Base-by-base conservation (phyloP, 2,329 filamentous ascomycete species). In the Penicillium occitanis region DNA sequence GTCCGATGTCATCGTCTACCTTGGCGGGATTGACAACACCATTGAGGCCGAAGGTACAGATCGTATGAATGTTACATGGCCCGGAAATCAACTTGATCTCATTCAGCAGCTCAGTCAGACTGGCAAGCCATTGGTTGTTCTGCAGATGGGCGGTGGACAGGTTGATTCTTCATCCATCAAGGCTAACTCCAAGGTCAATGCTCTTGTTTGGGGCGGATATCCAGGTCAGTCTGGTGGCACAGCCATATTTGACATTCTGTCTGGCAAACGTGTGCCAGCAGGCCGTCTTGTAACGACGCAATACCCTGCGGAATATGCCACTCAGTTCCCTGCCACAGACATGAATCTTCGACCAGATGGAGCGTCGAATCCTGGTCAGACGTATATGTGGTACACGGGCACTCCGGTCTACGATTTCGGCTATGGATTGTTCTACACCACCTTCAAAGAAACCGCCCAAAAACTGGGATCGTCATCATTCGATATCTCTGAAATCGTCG, bases 101-200 rank as follows among this genome's bases (percentile, higher is more conserved):
- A 77, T 82, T 58, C 58, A 73, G 1, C 66, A 81, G 62, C 71
- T 82, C 14, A 73, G 74, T 44, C 19, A 71, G 10, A 64, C 79
- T 1, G 72, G 72, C 17, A 82, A 81, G 67, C 79, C 79, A 0
- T 65, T 80, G 11, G 69, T 82, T 19, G 74, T 82, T 1, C 69
- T 81, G 0, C 78, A 81, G 62, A 78, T 81, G 73, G 80, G 81
- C 6, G 79, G 77, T 66, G 79, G 80, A 1, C 80, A 81, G 66
- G 74, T 82, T 8, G 80, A 82, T 67, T 77, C 76, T 13, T 77
- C 78, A 0, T 72, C 76, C 0, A 73, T 82, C 4, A 73, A 80
- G 51, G 53, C 63, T 6, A 80, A 80, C 69, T 66, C 73, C 7
- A 77, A 80, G 17, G 76, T 82, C 65, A 77, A 76, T 37, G 73